A percentile compares a stretch with the other conserved stretches of the same genome.
These are phyloP conservation scores for Detonula confervacea DNA, from an alignment of 352 stramenopile genomes.

Conservation along the genomic window DNA sequence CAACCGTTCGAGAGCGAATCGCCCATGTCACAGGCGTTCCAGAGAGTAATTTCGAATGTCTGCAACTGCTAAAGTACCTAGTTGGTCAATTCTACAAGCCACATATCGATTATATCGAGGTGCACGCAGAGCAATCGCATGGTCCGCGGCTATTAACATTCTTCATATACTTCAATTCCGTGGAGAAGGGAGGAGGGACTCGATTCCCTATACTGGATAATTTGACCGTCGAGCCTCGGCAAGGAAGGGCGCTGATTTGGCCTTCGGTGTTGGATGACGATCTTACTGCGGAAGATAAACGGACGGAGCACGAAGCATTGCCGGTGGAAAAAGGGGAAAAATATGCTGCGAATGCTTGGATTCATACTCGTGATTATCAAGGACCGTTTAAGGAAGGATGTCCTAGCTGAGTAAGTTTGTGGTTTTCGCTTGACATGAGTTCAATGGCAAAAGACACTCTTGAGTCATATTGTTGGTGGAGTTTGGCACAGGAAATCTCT, in stretches of 20 bases:
- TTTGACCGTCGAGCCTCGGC: conserved; percentile 40
- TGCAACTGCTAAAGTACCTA: conserved; percentile 85
- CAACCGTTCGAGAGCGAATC: conserved; percentile 15
- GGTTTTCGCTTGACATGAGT: no score
- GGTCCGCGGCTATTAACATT: conserved; percentile 77
- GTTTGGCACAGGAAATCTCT: no score
- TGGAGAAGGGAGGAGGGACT: conserved; percentile 77
- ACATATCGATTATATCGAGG: conserved; percentile 60
- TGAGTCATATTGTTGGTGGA: no score
- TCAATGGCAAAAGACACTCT: no score
- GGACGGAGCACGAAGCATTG: conserved; percentile 70
- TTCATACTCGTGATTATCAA: conserved; percentile 77
- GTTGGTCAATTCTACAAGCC: conserved; percentile 70
- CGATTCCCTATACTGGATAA: conserved; percentile 44
- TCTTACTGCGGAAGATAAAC: conserved; percentile 42
- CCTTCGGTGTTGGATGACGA: conserved; percentile 67
- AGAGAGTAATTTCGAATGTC: conserved; percentile 81
- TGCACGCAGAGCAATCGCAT: not conserved
- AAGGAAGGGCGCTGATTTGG: conserved; percentile 75
- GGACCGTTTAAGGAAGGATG: not conserved
- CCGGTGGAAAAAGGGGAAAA: conserved; percentile 74
- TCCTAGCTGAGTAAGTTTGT: conserved; percentile 1
- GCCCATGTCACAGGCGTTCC: conserved; percentile 63
- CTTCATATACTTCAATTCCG: conserved; percentile 81
- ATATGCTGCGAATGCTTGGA: conserved; percentile 85